These are phyloP conservation scores for Acer yangbiense DNA, from an alignment of 345 rosid species.

Conservation along the genomic window DNA sequence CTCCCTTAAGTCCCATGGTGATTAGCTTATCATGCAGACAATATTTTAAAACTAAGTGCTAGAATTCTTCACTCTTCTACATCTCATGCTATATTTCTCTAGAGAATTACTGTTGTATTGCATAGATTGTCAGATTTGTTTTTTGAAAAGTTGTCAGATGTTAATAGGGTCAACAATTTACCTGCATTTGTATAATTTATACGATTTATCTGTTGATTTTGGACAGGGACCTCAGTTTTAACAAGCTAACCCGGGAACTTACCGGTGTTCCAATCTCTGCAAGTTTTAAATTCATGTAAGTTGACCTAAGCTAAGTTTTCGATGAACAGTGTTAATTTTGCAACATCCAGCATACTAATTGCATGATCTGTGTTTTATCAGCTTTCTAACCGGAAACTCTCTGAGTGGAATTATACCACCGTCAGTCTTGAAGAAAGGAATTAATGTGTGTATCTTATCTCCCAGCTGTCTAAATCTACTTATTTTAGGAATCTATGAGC, in stretches of 20 bases:
- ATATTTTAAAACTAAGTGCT: background rate
- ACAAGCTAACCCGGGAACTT: slow-evolving; percentile 24
- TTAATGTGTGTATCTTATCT: slow-evolving; percentile 24
- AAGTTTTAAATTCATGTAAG: slow-evolving; percentile 27
- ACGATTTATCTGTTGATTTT: background rate
- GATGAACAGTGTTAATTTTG: background rate
- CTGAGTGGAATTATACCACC: slow-evolving; percentile 31
- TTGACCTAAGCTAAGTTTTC: background rate
- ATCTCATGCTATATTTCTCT: background rate
- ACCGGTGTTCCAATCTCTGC: slow-evolving; percentile 7
- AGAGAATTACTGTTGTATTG: background rate
- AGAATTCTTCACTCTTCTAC: background rate
- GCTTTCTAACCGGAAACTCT: slow-evolving; percentile 29
- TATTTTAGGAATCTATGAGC: too few species aligned
- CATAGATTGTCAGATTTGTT: background rate
- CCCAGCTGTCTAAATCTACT: background rate
- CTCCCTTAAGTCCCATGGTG: background rate
- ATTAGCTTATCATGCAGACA: background rate
- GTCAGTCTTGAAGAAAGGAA: slow-evolving; percentile 33
- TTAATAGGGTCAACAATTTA: background rate
- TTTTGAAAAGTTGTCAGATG: background rate
- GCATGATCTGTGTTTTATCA: slow-evolving; percentile 10
- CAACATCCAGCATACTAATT: background rate
- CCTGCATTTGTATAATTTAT: background rate
- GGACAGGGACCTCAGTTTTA: slow-evolving; percentile 39